These are phyloP conservation scores for Saprolegnia diclina DNA, from an alignment of 352 stramenopile genomes.

Conservation along the genomic window DNA sequence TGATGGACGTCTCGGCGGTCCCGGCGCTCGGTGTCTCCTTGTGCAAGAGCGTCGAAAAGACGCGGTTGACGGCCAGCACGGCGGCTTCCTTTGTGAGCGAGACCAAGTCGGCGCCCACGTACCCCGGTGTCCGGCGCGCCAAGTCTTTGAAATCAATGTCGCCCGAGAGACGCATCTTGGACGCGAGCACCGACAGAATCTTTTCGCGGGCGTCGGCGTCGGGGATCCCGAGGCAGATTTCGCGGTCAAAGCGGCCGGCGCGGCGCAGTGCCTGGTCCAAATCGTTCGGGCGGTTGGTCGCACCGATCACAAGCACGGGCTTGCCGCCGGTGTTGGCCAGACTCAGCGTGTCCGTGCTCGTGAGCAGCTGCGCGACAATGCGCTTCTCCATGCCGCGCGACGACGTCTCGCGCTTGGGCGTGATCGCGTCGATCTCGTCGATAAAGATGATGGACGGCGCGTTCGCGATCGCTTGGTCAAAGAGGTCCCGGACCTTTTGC, in stretches of 20 bases:
- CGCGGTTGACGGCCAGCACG: conserved; percentile 96
- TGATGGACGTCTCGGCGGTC: conserved; percentile 26
- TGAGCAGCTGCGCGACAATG: conserved; percentile 95
- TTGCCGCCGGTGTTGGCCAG: conserved; percentile 84
- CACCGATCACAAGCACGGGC: conserved; percentile 95
- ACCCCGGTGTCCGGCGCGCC: conserved; percentile 92
- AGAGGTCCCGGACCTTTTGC: conserved; percentile 86
- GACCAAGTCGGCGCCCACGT: conserved; percentile 96
- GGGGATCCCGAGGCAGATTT: conserved; percentile 97
- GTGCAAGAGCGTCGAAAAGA: conserved; percentile 87
- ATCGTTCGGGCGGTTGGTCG: conserved; percentile 96
- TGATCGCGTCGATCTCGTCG: conserved; percentile 97
- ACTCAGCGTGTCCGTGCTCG: conserved; percentile 87
- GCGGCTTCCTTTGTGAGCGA: conserved; percentile 98
- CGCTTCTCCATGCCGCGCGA: conserved; percentile 95
- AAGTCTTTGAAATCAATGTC: conserved; percentile 94
- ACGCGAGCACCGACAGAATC: conserved; percentile 93
- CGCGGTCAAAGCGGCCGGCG: conserved; percentile 96
- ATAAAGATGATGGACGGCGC: conserved; percentile 98
- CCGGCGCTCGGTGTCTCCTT: conserved; percentile 29
- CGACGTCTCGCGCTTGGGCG: conserved; percentile 89
- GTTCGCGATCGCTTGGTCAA: conserved; percentile 93
- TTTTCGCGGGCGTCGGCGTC: conserved; percentile 90
- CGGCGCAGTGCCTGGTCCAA: conserved; percentile 95
- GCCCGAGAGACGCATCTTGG: conserved; percentile 90